Evolutionary conservation across 495 filamentous ascomycete genomes (phyloP).

Genomic region (Trichoderma orchidacearum): DNA sequence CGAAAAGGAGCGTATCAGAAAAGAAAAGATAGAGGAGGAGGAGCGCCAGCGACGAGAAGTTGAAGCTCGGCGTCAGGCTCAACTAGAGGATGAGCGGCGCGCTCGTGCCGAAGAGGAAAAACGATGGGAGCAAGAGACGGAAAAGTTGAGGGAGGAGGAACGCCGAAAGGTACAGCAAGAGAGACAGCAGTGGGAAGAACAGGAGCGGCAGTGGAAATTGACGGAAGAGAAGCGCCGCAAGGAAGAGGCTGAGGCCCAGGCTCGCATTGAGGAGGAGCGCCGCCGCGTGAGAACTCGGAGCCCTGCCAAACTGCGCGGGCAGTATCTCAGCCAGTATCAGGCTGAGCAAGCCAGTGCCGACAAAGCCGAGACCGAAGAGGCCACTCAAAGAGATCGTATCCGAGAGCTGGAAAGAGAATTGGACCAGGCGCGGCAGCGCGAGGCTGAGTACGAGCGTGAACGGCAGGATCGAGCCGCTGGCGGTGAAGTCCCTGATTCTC

Average conservation of each 20-base stretch:
- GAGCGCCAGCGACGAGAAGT: slow-evolving; percentile 46
- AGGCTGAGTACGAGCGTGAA: slow-evolving; percentile 71
- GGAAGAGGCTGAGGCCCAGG: slow-evolving; percentile 63
- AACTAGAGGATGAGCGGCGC: slow-evolving; percentile 53
- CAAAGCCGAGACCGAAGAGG: slow-evolving; percentile 14
- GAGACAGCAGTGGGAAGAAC: slow-evolving; percentile 69
- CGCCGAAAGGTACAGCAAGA: slow-evolving; percentile 56
- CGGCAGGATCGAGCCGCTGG: slow-evolving; percentile 42
- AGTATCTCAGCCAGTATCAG: slow-evolving; percentile 79
- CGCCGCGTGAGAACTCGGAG: slow-evolving; percentile 43
- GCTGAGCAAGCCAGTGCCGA: slow-evolving; percentile 33
- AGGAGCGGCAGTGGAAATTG: slow-evolving; percentile 68
- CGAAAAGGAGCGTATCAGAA: slow-evolving; percentile 39
- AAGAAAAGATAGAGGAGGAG: slow-evolving; percentile 36
- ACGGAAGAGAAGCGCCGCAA: slow-evolving; percentile 62
- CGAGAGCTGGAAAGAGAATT: slow-evolving; percentile 76
- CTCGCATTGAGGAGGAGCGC: slow-evolving; percentile 51
- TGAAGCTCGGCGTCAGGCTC: slow-evolving; percentile 30
- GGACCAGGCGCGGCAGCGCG: slow-evolving; percentile 71
- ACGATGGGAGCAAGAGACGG: slow-evolving; percentile 68
- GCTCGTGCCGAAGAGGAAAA: slow-evolving; percentile 57
- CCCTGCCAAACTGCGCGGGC: slow-evolving; percentile 60
- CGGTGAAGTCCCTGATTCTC: neutral
- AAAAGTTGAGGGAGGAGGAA: slow-evolving; percentile 53
- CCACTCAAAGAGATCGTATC: slow-evolving; percentile 41